These are phyloP conservation scores for Platanthera zijinensis DNA, from an alignment of 106 monocot genomes.

Conservation along the genomic window DNA sequence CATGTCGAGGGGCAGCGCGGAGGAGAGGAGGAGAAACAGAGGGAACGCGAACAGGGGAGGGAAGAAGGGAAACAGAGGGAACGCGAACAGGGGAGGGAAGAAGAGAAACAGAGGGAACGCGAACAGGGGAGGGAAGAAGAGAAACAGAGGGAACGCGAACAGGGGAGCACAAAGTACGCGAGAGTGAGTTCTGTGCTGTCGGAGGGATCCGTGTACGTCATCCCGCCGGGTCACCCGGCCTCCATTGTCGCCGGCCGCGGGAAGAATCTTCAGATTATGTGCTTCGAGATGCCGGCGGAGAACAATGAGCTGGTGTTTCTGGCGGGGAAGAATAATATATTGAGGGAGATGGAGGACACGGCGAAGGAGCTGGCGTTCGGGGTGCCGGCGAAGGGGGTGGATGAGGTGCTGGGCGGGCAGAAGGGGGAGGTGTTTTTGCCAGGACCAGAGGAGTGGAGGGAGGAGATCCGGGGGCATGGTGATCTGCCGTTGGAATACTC, in stretches of 20 bases:
- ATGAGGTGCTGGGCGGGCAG: conserved; percentile 29
- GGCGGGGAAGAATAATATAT: conserved; percentile 41
- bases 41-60: background rate
- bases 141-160: no score
- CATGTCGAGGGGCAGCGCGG: conserved; percentile 11
- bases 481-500: background rate
- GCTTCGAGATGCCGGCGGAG: conserved; percentile 34
- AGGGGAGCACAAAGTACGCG: conserved; percentile 13
- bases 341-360: conserved; percentile 44
- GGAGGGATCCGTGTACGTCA: conserved; percentile 23
- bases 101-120: no score
- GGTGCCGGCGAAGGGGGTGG: conserved; percentile 21
- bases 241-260: conserved; percentile 25
- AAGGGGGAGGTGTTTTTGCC: conserved; percentile 23
- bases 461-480: background rate
- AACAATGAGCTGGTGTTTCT: conserved; percentile 43
- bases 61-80: background rate
- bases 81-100: no score
- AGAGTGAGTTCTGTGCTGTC: conserved; percentile 21
- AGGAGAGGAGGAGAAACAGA: background rate
- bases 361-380: conserved; percentile 65
- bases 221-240: conserved; percentile 53
- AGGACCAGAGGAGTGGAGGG: conserved; percentile 17
- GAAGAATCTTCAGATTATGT: conserved; percentile 34
- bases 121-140: no score